Base-by-base conservation (phyloP, 2,329 filamentous ascomycete genomes). In the Diaporthe sp. region DNA sequence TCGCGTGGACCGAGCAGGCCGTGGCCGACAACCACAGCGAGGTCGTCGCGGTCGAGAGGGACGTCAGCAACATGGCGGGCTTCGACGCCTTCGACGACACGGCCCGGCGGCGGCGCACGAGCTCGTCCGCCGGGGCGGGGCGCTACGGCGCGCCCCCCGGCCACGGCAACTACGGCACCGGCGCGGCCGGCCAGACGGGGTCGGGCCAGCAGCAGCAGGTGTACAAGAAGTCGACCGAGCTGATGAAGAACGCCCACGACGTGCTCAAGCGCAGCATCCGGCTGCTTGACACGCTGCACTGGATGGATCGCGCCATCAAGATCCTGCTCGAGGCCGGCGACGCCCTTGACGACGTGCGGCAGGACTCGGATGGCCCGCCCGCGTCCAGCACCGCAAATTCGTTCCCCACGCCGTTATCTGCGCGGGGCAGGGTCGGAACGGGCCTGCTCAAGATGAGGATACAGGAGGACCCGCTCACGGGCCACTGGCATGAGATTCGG, bases 191-290 rank as follows among this genome's bases (percentile, higher is more conserved):
- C 49, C 46, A 53, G 65, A 74, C 68, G 13, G 57, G 44, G 12
- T 55, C 44, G 8, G 65, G 77, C 34, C 77, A 77, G 61, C 77
- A 78, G 53, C 67, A 82, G 12, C 84, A 82, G 78, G 83, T 85
- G 0, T 84, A 84, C 3, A 86, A 85, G 78, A 85, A 86, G 62
- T 87, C 86, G 75, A 87, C 86, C 4, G 84, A 85, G 67, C 82
- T 87, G 25, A 87, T 87, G 86, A 87, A 87, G 78, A 83, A 85
- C 67, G 86, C 86, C 0, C 86, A 88, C 49, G 85, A 87, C 55
- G 86, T 86, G 1, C 79, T 87, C 34, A 87, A 87, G 73, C 84
- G 84, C 17, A 84, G 85, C 1, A 87, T 88, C 70, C 84, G 87
- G 73, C 79, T 88, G 12, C 81, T 88, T 1, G 86, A 88, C 65